phyloP scores from a whole-genome alignment of 306 rosid genomes.

The Aeschynomene evenia region DNA sequence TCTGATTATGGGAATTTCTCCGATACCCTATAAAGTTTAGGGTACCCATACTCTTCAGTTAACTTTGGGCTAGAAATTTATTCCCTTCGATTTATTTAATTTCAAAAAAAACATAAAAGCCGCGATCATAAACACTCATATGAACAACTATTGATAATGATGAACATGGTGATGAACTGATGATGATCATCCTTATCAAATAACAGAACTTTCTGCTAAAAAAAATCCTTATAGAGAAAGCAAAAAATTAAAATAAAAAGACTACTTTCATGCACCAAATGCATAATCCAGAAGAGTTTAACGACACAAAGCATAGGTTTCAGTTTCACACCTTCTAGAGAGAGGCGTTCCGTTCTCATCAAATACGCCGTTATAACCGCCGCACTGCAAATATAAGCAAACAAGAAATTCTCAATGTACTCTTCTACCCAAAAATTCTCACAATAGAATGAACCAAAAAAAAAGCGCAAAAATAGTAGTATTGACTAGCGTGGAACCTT shows the following conservation, averaged over 20 bases:
- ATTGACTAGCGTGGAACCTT: constrained; percentile 51
- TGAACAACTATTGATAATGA: no score
- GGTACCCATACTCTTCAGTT: no score
- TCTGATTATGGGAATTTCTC: no score
- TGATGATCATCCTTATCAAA: no score
- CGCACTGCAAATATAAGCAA: constrained; percentile 78
- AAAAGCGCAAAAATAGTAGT: not conserved
- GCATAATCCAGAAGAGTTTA: constrained; percentile 35
- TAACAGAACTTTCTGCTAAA: no score
- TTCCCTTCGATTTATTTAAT: no score
- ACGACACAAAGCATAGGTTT: constrained; percentile 24
- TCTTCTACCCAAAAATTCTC: not conserved
- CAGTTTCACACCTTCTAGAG: constrained; percentile 71
- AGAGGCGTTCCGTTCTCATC: constrained; percentile 79
- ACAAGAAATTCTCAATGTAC: not conserved
- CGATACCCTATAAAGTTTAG: no score
- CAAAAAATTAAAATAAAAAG: not conserved
- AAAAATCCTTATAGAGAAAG: not conserved
- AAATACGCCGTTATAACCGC: constrained; percentile 83
- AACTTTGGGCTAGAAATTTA: no score
- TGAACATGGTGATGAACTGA: no score
- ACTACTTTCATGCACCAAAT: constrained; percentile 35
- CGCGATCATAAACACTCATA: no score
- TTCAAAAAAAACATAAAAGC: no score
- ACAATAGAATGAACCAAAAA: no score